phyloP scores from a whole-genome alignment of 2,329 filamentous ascomycete genomes.

The Orbilia quercus region DNA sequence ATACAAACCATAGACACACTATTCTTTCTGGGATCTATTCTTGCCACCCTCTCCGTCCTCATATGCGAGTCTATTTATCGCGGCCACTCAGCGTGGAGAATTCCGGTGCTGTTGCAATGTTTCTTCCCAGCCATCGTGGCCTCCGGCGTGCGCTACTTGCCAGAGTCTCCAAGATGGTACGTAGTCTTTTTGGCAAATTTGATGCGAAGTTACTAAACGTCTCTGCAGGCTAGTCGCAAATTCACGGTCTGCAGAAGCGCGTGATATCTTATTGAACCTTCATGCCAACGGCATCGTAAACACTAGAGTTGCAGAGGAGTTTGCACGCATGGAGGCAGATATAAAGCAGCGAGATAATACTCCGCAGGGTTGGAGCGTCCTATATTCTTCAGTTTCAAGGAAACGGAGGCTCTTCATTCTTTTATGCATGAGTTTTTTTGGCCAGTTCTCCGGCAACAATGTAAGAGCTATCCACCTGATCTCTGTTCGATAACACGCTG shows the following conservation, averaged over 20 bases:
- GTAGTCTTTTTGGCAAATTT: conserved; percentile 64
- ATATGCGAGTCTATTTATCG: conserved; percentile 65
- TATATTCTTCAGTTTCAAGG: conserved; percentile 61
- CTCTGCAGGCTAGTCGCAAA: conserved; percentile 38
- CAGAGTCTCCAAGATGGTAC: conserved; percentile 74
- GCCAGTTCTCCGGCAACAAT: conserved; percentile 67
- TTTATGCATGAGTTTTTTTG: conserved; percentile 68
- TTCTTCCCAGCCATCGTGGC: conserved; percentile 66
- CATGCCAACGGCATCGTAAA: conserved; percentile 68
- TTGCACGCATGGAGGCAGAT: conserved; percentile 41
- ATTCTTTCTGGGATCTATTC: conserved; percentile 66
- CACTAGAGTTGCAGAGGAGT: conserved; percentile 41
- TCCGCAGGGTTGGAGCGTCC: conserved; percentile 54
- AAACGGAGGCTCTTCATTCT: conserved; percentile 65
- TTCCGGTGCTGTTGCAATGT: conserved; percentile 70
- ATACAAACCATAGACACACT: conserved; percentile 61
- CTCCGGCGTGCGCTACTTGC: conserved; percentile 68
- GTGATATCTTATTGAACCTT: conserved; percentile 69
- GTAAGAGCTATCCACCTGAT: conserved; percentile 62
- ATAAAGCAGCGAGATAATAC: conserved; percentile 31
- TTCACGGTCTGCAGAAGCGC: conserved; percentile 64
- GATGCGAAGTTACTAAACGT: background rate
- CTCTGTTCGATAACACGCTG: background rate
- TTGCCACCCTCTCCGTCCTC: conserved; percentile 65
- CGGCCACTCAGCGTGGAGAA: conserved; percentile 68